Percentiles rank a stretch among this genome's conserved stretches.
These are phyloP conservation scores for Holtermanniella nyarrowii DNA, from an alignment of 768 basidiomycete species.

Conservation along the genomic window DNA sequence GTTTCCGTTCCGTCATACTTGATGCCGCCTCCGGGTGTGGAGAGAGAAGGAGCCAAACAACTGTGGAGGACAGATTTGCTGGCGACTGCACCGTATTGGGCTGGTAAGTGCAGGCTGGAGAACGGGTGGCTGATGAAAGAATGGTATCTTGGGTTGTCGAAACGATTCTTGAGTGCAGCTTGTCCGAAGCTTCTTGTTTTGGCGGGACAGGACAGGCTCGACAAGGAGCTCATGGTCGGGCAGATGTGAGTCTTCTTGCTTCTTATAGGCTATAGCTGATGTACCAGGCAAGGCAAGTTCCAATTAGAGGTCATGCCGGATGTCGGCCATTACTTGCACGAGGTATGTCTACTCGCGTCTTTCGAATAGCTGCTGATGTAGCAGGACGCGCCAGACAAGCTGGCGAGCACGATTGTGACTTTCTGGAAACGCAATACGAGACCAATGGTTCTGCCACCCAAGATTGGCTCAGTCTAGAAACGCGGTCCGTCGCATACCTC, in stretches of 20 bases:
- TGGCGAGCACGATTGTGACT: constrained; percentile 71
- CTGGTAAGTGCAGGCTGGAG: constrained; percentile 46
- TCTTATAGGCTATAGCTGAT: background rate
- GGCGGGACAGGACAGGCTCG: constrained; percentile 85
- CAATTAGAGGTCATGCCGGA: constrained; percentile 78
- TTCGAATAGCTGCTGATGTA: constrained; percentile 2
- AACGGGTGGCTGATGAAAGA: constrained; percentile 45
- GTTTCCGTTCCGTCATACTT: constrained; percentile 79
- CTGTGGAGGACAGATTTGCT: constrained; percentile 76
- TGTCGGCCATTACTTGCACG: constrained; percentile 90
- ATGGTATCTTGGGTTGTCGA: constrained; percentile 80
- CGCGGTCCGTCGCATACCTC: too few relatives aligned
- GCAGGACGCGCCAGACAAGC: constrained; percentile 71
- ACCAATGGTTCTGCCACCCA: constrained; percentile 33
- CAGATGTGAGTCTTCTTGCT: constrained; percentile 61
- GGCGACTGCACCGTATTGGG: constrained; percentile 82
- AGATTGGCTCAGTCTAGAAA: constrained; percentile 19
- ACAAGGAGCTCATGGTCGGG: constrained; percentile 87
- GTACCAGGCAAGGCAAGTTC: constrained; percentile 57
- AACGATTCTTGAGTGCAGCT: constrained; percentile 62
- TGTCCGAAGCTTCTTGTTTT: constrained; percentile 79
- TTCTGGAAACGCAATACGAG: constrained; percentile 75
- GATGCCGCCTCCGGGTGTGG: constrained; percentile 36
- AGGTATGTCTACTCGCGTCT: constrained; percentile 49
- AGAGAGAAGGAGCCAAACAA: constrained; percentile 44